phyloP scores from a whole-genome alignment of 495 filamentous ascomycete species.

The Penicillium paxilli region DNA sequence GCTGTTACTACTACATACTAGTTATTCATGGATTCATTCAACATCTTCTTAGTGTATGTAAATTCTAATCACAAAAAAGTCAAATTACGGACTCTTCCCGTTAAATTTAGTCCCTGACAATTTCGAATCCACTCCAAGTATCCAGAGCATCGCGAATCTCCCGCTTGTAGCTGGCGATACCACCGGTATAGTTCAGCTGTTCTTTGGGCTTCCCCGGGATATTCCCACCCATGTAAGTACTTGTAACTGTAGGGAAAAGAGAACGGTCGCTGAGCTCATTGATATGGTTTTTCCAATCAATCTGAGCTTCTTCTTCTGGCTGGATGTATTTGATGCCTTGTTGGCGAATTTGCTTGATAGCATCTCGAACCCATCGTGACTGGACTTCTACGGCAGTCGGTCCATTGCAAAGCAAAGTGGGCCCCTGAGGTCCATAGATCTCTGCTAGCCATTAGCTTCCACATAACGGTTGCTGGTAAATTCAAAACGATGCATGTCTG shows the following conservation, averaged over 20 bases:
- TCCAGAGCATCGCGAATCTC: conserved; percentile 28
- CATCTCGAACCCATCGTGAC: conserved; percentile 50
- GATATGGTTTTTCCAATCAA: conserved; percentile 46
- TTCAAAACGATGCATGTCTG: too few species aligned
- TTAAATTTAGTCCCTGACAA: neutral
- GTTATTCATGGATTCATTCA: too few species aligned
- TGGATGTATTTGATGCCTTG: conserved; percentile 44
- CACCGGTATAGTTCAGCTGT: conserved; percentile 43
- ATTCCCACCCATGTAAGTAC: conserved; percentile 53
- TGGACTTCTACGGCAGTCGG: conserved; percentile 49
- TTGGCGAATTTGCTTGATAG: conserved; percentile 39
- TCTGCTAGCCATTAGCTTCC: too few species aligned
- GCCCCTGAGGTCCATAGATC: conserved; percentile 47
- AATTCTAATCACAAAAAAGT: too few species aligned
- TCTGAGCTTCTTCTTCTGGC: conserved; percentile 43
- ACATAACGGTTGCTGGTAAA: too few species aligned
- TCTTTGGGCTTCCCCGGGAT: conserved; percentile 52
- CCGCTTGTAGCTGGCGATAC: conserved; percentile 33
- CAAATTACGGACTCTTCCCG: too few species aligned
- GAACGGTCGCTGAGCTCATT: conserved; percentile 39
- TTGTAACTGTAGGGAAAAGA: conserved; percentile 47
- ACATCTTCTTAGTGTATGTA: too few species aligned
- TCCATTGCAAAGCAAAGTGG: conserved; percentile 51
- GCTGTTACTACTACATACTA: too few species aligned
- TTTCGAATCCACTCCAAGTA: neutral